Evolutionary conservation across 169 alveolate genomes (phyloP), one percentile per base, ranked within the genome.

Genomic region (Babesia sp.): DNA sequence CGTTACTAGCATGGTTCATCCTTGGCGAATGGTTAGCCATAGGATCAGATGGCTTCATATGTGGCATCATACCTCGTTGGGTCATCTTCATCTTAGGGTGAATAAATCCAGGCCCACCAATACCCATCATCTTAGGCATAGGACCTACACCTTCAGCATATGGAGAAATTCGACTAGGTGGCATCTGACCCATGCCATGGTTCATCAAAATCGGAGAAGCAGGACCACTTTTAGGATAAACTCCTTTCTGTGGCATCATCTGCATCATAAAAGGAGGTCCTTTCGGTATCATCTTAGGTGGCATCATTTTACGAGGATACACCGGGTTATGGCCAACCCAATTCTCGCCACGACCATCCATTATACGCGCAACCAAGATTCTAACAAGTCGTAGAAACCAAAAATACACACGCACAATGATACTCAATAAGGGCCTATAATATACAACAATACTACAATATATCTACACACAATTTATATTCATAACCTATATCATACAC

Each of bases 111-210:
- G 59, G 74, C 7, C 48, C 63, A n/a, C 53, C 54, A 24, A 14
- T 18, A 26, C 61, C 64, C 61, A 64, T 46, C 74, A 64, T 64
- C 51, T 45, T 45, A 6, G 61, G 74, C 74, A 64, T 64, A 34
- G 28, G 59, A 5, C 59, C 61, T 0, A 3, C 50, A 28, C 24
- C 3, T 5, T 64, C 74, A 6, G 48, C 63, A 36, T 48, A 64
- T 5, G 1, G 9, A 2, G 41, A 20, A 55, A 63, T 63, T 29
- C 37, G 22, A n/a, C 39, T 6, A 28, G 59, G 74, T 16, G 45
- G 74, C 74, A 64, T 48, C 29, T 8, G 74, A 9, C 39, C 36
- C 60, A 48, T 64, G 1, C 48, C 48, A 39, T 48, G 42, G 2
- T 22, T 59, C 74, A 64, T 64, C 74, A 64, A 46, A 59, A 64